Evolutionary conservation across 1,284 basidiomycete genomes (phyloP), one percentile per base, ranked within the genome.

Genomic region (Ganoderma leucocontextum): DNA sequence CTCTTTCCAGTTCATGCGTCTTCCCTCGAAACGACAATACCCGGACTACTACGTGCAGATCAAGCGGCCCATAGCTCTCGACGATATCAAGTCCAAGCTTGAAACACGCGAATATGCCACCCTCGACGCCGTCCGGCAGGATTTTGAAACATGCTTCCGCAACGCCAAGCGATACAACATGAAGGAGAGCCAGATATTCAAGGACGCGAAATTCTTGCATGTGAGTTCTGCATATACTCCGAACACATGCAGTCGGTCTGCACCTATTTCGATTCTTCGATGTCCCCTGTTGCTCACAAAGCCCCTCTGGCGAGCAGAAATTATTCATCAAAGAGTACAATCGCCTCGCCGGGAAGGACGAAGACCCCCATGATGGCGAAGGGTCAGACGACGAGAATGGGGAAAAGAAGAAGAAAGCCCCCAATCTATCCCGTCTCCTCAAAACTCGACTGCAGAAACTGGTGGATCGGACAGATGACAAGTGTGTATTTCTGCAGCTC

Each of bases 141-240:
- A 97, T 76, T 89, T 96, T 61, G 94, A 96, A 74, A 85, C 91
- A 44, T 95, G 95, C 80, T 97, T 96, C 80, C 87, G 86, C 75
- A 98, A 98, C 78, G 96, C 96, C 25, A 95, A 95, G 82, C 84
- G 86, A 73, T 98, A 96, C 82, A 98, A 98, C 79, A 85, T 91
- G 79, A 91, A 92, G 78, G 93, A 92, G 36, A 97, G 95, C 78
- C 86, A 86, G 66, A 95, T 98, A 64, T 97, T 90, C 86, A 85
- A 87, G 67, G 94, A 96, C 80, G 96, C 96, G 10, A 92, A 91
- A 78, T 81, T 84, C 67, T 80, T 91, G 25, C 86, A 87, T 79
- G 88, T 89, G 67, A 73, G 85, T 77, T 8, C 36, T 53, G 44
- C 25, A 25, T 25, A 35, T 55, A 49, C 22, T n/a, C n/a, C n/a